A percentile compares a stretch with the other conserved stretches of the same genome.
These are phyloP conservation scores for Saccharomycopsis fermentans DNA, from an alignment of 805 yeast species.

Conservation along the genomic window DNA sequence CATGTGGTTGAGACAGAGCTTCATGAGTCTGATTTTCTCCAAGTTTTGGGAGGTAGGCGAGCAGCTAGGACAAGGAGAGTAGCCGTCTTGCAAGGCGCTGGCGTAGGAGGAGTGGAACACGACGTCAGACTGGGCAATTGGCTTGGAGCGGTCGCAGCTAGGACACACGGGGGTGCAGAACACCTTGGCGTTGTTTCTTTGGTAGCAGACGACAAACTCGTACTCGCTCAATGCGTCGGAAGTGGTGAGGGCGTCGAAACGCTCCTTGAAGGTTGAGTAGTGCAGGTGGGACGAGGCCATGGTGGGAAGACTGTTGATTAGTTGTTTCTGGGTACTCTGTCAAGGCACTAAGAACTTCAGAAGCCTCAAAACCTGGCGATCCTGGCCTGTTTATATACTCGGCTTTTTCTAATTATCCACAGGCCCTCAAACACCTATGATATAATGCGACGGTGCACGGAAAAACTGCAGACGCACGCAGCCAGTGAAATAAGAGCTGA, in stretches of 20 bases:
- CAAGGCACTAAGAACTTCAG: too few relatives aligned
- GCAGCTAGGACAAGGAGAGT: slow-evolving; percentile 43
- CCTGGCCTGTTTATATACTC: too few relatives aligned
- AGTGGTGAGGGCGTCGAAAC: neutral
- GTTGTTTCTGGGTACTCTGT: too few relatives aligned
- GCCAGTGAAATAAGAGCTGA: too few relatives aligned
- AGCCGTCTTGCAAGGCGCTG: slow-evolving; percentile 39
- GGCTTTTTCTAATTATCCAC: too few relatives aligned
- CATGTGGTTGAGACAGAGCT: slow-evolving; percentile 43
- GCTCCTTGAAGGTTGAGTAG: neutral
- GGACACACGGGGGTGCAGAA: slow-evolving; percentile 45
- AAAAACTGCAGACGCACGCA: neutral
- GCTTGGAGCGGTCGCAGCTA: slow-evolving; percentile 45
- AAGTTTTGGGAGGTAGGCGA: slow-evolving; percentile 31
- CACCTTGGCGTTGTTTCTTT: slow-evolving; percentile 24
- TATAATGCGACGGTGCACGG: neutral
- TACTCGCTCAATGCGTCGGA: neutral
- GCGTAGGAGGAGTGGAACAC: slow-evolving; percentile 32
- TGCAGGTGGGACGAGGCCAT: neutral
- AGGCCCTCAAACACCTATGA: too few relatives aligned
- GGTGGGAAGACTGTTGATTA: too few relatives aligned
- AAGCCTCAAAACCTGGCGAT: too few relatives aligned
- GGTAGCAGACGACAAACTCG: slow-evolving; percentile 43
- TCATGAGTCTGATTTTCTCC: slow-evolving; percentile 24
- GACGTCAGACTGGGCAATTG: slow-evolving; percentile 33